Evolutionary conservation across 768 basidiomycete genomes (phyloP), one percentile per base, ranked within the genome.

Genomic region (Gymnopilus junonius): DNA sequence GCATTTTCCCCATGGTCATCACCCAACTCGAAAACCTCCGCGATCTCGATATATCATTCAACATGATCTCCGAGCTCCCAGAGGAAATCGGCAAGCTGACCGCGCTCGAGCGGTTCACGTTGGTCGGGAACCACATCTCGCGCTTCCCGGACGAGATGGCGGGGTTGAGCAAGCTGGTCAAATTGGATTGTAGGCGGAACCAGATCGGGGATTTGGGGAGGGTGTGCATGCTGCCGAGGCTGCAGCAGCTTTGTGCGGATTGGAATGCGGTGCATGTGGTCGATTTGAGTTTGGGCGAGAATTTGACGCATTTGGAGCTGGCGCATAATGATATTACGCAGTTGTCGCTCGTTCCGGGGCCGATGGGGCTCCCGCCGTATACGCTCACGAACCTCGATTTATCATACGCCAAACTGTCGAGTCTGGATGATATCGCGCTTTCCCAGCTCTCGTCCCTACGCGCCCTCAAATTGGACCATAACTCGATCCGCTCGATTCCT

Each of bases 41-140:
- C 37, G 93, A 96, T 68, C 87, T 99, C 20, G 96, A 99, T 70
- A 82, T 97, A 39, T 99, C 97, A 0, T 98, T 98, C 82, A 99
- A 99, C 79, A 87, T 83, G 74, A 88, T 99, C 61, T 82, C 85
- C 0, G 86, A 89, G 53, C 83, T 99, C 1, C 95, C 96, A 0
- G 87, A 91, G 35, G 87, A 90, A 43, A 87, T 99, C 43, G 92
- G 91, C 1, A 77, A 84, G 34, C 80, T 99, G 56, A 74, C 73
- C 27, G 80, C 83, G 3, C 83, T 99, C 43, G 87, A 94, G 67
- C 79, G 84, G 15, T 81, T 99, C 10, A 80, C 90, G 45, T 84
- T 96, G 45, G 89, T 96, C n/a, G 93, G 94, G 25, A 99, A 99
- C 75, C 84, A 86, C 66, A 82, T 98, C 32, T 78, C 85, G 1